phyloP scores from a whole-genome alignment of 495 filamentous ascomycete genomes.

The Xylaria curta region DNA sequence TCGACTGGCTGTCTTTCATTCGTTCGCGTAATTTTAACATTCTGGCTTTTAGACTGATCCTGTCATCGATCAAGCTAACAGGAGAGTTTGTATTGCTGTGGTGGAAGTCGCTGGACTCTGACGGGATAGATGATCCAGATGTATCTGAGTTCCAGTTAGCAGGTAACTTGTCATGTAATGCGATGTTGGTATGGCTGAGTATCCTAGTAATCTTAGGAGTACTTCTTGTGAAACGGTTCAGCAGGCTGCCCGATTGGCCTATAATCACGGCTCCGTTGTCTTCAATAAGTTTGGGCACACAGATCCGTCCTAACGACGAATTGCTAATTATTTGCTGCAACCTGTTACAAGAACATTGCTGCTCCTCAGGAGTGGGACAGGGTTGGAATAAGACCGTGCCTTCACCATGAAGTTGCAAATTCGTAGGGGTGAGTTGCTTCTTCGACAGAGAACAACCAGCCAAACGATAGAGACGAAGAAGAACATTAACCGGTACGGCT shows the following conservation, averaged over 20 bases:
- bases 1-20: no score
- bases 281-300: background rate
- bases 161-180: no score
- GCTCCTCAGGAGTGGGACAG: background rate
- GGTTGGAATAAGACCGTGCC: constrained; percentile 1
- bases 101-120: constrained; percentile 4
- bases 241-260: background rate
- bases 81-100: background rate
- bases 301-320: background rate
- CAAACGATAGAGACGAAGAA: constrained; percentile 9
- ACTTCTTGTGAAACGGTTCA: background rate
- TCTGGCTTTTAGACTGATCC: no score
- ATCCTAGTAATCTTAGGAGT: background rate
- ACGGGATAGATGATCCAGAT: background rate
- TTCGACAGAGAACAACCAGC: constrained; percentile 2
- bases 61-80: background rate
- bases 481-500: background rate
- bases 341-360: background rate
- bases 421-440: constrained; percentile 4
- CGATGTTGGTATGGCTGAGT: background rate
- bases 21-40: no score
- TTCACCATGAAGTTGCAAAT: background rate
- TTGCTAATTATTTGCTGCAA: constrained; percentile 2
- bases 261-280: constrained; percentile 6
- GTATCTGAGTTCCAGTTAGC: background rate